A percentile compares a stretch with the other conserved stretches of the same genome.
These are phyloP conservation scores for Leishmania turanica DNA, from an alignment of 208 protist genomes.

Conservation along the genomic window DNA sequence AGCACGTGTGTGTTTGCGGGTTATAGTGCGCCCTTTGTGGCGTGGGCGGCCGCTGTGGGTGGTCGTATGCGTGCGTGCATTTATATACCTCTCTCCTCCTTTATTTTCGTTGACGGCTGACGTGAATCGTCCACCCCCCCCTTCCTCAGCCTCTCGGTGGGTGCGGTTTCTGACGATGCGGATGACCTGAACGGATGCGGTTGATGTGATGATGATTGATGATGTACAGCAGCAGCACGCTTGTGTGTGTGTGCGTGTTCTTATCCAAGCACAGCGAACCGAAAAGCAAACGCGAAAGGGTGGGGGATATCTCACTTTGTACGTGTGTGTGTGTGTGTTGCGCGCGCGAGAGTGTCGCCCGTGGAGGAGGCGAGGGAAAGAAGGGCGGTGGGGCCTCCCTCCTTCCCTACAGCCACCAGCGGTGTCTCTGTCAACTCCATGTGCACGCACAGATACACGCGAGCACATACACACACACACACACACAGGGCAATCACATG, in stretches of 20 bases:
- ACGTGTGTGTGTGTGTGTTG: neutral
- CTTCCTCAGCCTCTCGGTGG: neutral
- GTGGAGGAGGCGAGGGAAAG: neutral
- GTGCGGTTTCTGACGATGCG: neutral
- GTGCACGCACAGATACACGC: neutral
- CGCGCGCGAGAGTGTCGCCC: neutral
- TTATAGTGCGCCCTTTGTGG: neutral
- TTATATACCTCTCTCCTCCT: neutral
- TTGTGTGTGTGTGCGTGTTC: neutral
- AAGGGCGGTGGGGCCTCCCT: neutral
- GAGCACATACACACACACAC: neutral
- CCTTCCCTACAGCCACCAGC: neutral
- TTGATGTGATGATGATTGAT: conserved; percentile 2
- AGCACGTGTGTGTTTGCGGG: neutral
- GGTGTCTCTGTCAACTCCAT: neutral
- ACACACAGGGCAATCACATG: neutral
- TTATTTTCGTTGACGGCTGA: neutral
- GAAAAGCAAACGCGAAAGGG: neutral
- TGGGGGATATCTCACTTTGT: neutral
- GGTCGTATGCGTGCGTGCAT: neutral
- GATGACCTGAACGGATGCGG: neutral
- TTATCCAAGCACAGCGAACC: neutral
- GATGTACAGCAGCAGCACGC: neutral
- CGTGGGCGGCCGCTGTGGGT: neutral
- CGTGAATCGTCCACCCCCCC: neutral